These are phyloP conservation scores for Plasmodium vivax DNA, from an alignment of 169 alveolate species.

Conservation along the genomic window DNA sequence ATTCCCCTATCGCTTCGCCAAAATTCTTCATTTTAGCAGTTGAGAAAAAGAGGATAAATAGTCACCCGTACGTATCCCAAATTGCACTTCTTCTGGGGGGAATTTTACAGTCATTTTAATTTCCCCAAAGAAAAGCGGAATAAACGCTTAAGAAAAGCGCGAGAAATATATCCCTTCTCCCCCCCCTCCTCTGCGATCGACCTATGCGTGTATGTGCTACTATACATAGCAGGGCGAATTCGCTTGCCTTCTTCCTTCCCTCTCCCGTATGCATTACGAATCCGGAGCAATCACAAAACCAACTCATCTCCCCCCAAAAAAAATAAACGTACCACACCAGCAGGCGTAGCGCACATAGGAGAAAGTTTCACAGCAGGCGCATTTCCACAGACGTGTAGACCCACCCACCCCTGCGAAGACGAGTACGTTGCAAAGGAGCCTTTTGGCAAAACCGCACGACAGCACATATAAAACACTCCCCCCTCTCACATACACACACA, in stretches of 20 bases:
- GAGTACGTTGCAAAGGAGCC: neutral
- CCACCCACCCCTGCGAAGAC: neutral
- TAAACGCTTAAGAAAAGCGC: neutral
- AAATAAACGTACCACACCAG: neutral
- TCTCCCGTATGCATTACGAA: neutral
- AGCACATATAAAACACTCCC: neutral
- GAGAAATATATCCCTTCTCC: neutral
- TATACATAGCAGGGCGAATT: neutral
- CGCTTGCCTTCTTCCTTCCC: neutral
- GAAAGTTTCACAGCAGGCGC: neutral
- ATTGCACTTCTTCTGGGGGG: neutral
- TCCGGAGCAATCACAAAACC: neutral
- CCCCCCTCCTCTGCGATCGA: neutral
- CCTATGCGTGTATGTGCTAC: neutral
- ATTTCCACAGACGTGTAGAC: neutral
- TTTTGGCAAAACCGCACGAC: neutral
- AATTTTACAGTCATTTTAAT: neutral
- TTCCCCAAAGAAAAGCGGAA: neutral
- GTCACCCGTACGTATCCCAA: neutral
- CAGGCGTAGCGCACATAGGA: neutral
- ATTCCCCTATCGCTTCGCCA: neutral
- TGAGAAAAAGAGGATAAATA: neutral
- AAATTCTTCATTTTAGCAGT: neutral
- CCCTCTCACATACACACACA: neutral
- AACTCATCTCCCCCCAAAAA: neutral